phyloP scores from a whole-genome alignment of 352 stramenopile species.

The Pythium pyrilobum region DNA sequence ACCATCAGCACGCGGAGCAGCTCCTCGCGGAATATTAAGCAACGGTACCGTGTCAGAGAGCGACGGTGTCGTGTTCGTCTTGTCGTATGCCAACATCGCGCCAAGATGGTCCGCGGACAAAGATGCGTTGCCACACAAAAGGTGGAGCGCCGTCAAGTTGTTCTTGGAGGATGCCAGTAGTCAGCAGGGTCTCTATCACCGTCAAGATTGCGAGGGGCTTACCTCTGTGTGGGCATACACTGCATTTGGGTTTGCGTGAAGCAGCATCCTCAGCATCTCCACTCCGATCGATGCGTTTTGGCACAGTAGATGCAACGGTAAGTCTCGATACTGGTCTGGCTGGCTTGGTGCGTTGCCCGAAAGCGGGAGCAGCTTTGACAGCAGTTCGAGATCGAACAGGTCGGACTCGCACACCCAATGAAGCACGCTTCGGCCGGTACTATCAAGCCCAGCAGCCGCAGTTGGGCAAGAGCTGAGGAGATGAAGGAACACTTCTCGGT shows the following conservation, averaged over 20 bases:
- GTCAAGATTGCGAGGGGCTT: not conserved
- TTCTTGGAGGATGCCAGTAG: too few species aligned
- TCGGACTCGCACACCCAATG: conserved; percentile 50
- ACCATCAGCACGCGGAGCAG: too few species aligned
- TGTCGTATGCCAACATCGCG: conserved; percentile 36
- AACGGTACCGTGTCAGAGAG: conserved; percentile 16
- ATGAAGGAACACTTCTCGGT: conserved; percentile 30
- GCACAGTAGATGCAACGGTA: conserved; percentile 54
- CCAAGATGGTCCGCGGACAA: conserved; percentile 34
- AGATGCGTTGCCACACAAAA: conserved; percentile 43
- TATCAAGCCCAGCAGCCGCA: conserved; percentile 29
- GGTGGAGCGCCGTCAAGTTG: conserved; percentile 37
- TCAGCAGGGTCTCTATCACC: too few species aligned
- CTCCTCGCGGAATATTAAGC: too few species aligned
- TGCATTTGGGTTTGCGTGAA: conserved; percentile 25
- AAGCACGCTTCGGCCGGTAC: conserved; percentile 38
- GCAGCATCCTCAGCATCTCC: conserved; percentile 24
- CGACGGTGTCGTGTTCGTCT: conserved; percentile 16
- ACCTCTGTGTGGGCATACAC: conserved; percentile 34
- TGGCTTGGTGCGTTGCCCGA: conserved; percentile 4
- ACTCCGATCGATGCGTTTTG: conserved; percentile 29
- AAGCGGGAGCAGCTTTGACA: conserved; percentile 22
- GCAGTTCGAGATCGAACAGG: conserved; percentile 9
- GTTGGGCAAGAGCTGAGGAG: conserved; percentile 30
- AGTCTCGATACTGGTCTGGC: conserved; percentile 25